Evolutionary conservation across 108 stramenopile genomes (phyloP), one percentile per base, ranked within the genome.

Genomic region (Fragilariopsis cylindrus): DNA sequence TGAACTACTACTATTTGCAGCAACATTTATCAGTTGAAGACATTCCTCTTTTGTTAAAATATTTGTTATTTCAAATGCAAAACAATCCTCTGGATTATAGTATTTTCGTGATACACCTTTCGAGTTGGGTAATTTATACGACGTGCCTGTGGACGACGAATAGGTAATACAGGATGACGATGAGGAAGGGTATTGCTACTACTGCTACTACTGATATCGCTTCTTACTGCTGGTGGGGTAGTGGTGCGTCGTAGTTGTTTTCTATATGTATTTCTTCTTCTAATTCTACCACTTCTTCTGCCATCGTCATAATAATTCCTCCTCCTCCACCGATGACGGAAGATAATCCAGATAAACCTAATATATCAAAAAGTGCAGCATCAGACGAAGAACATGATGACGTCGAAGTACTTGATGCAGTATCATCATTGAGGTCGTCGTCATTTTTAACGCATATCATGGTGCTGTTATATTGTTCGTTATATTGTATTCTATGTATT

Each of bases 61-160:
- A 56, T 87, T 77, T 9, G 80, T 49, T 7, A 89, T 78, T 8
- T 67, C 66, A 54, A 81, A 79, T 7, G 86, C 79, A 45, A 84
- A 81, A 56, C 82, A 84, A 40, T 83, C 71, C 9, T 75, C 54
- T 13, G 86, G 86, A 5, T 65, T 16, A 65, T 87, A 77, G 43
- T 76, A 66, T 53, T 87, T 76, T 41, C 88, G 74, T 2, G 88
- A 89, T 41, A 86, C 86, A 18, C 71, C 70, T 0, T 70, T 57
- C 13, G 83, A 83, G 5, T 81, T n/a, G 13, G 52, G 60, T 1
- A 71, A 48, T 50, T 7, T 7, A 68, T 68, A 5, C 49, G 48
- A 11, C 42, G 48, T 11, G 50, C 16, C 60, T 18, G 30, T 62
- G 60, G 12, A 62, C 52, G 11, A 62, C 52, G 21, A 30, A 30